Evolutionary conservation across 2,329 filamentous ascomycete species (phyloP), one percentile per base, ranked within the genome.

Genomic region (Botryotinia globosa): DNA sequence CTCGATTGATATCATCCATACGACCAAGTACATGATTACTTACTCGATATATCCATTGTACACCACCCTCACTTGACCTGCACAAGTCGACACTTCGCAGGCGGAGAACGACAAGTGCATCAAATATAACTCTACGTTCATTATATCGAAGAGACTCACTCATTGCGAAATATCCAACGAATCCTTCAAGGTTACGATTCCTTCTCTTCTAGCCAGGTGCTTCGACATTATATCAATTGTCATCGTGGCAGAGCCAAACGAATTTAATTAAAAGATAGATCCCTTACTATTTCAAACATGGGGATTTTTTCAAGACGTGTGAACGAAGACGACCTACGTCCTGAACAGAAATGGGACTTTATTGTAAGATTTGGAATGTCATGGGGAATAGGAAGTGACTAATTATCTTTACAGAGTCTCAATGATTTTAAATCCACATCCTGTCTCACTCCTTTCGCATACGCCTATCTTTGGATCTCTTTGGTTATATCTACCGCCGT

Each of bases 261-360:
- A 67, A 48, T 72, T 73, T 75, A 73, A 73, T 74, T 48, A 56
- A 72, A n/a, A 54, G 12, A 44, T 9, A 42, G 25, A 56, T 25
- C 56, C 18, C 32, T 39, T 39, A 34, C 32, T 16, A 48, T 42
- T 81, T 63, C 44, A 37, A 87, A 79, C 67, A 94, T 94, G 92
- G 86, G 87, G 77, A 92, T 90, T 80, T n/a, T 32, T 66, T 85
- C 88, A 77, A 87, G 88, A 75, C 87, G 89, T 77, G 83, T 87
- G 73, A 91, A 92, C 80, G 81, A 85, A 80, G 87, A 85, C 76
- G 86, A 91, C 75, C 87, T 95, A 75, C 87, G 88, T 75, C 90
- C 92, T 74, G 95, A 98, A 83, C 93, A 96, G 84, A 92, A 94
- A 86, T 98, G 95, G 95, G 93, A 94, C 79, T 97, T 94, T 81